Evolutionary conservation across 345 rosid species (phyloP), one percentile per base, ranked within the genome.

Genomic region (Populus alba): DNA sequence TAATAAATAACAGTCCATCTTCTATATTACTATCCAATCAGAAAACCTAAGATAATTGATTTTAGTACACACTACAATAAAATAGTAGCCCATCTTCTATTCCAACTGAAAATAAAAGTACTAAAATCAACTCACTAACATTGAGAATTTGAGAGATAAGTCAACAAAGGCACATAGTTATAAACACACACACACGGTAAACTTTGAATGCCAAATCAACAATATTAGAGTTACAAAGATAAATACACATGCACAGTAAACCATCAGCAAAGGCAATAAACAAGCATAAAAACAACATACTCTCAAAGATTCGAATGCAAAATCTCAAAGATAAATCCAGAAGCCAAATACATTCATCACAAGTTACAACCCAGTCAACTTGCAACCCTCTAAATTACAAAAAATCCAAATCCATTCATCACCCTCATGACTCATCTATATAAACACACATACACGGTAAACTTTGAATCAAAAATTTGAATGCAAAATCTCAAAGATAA

Each of bases 271-370:
- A 29, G 2, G 57, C 9, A 18, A 5, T 8, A 5, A 1, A 18
- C 22, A 6, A 51, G 57, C 57, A 51, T 5, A 17, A 51, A 51
- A 51, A 51, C 22, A 51, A 8, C 2, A 51, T 18, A 0, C 57
- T 51, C 2, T 0, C 0, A 2, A 29, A 1, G 2, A 2, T 1
- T 29, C 2, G 2, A 29, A 29, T 2, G 2, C 2, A 29, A 1
- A 29, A 29, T 2, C 31, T 29, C 31, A 29, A 29, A 29, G 31
- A 51, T 7, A 51, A 51, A 51, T 51, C 0, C n/a, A 51, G n/a
- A 51, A 18, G 57, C 57, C 57, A 17, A 29, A 29, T 29, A 2
- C 31, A 29, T 29, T 29, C 31, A 29, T 29, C 6, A 17, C 22
- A 6, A 51, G 3, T 31, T 31, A 31, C 33, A 31, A 31, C 57